Base-by-base conservation (phyloP, 2,329 filamentous ascomycete genomes). In the Exophiala sp. region DNA sequence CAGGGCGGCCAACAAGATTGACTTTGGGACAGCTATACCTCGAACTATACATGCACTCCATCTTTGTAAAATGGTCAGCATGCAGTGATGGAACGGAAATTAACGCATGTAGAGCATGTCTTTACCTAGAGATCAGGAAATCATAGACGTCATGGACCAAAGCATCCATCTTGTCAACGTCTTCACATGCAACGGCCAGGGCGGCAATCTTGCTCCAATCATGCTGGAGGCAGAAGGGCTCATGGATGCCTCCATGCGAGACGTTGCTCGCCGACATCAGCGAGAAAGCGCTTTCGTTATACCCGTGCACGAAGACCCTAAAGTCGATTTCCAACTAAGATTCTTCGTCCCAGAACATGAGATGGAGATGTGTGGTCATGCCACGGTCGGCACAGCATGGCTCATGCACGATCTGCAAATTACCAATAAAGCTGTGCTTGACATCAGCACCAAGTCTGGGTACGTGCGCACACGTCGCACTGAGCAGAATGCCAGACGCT, bases 121-220 rank as follows among this genome's bases (percentile, higher is more conserved):
- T 8, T 3, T 29, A 5, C 2, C 24, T 8, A 29, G 24, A 29
- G 24, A 29, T 29, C 24, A 29, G 5, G 5, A 29, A 8, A 29
- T 29, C 24, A 29, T 29, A 5, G 2, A 1, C 11, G 35, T 12
- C 40, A 76, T 0, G 71, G 69, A 44, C 74, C 66, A 40, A 52
- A 32, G 14, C 3, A 29, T 40, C 77, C 78, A 50, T 20, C 47
- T 43, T 11, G 47, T 50, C 20, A 50, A 50, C 29, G 47, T 50
- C 7, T 50, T 50, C 39, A 41, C 47, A 9, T 50, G 29, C 12
- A 29, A 48, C 9, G 12, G 1, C 3, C n/a, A 5, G 11, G 47
- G 39, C 16, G 38, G 47, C 24, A 50, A 50, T 16, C 47, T 50
- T 12, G 47, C 38, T 10, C 47, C 47, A 7, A 43, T 50, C 5